Conservation (phyloP, 805 yeast genomes). For the Metschnikowia hibisci region DNA sequence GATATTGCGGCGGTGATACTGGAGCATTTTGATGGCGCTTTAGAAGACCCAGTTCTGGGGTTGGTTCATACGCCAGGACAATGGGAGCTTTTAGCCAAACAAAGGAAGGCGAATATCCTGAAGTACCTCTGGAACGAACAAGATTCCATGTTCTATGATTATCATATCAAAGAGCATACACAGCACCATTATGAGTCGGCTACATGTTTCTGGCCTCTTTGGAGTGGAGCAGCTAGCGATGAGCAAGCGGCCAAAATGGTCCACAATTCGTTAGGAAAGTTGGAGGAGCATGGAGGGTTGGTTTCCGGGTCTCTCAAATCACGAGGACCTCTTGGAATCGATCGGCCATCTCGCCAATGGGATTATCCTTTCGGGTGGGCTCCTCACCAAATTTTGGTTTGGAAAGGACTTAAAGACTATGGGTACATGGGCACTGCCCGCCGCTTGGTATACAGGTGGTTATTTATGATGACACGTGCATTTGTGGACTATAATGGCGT, state of each 20-base stretch:
- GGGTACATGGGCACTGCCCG: constrained; percentile 62
- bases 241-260: constrained; percentile 69
- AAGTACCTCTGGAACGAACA: constrained; percentile 81
- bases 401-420: constrained; percentile 79
- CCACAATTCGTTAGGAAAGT: constrained; percentile 52
- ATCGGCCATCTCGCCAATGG: constrained; percentile 93
- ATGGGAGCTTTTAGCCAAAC: constrained; percentile 63
- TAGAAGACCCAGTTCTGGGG: constrained; percentile 22
- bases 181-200: constrained; percentile 77
- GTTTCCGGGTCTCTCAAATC: constrained; percentile 77
- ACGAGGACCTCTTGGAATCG: constrained; percentile 64
- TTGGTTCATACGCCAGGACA: constrained; percentile 42
- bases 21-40: constrained; percentile 49
- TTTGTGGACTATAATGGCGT: constrained; percentile 92
- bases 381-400: constrained; percentile 92
- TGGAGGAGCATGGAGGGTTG: constrained; percentile 87
- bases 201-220: constrained; percentile 87
- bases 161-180: constrained; percentile 54
- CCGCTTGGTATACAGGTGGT: constrained; percentile 81
- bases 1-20: constrained; percentile 72
- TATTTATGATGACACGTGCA: constrained; percentile 81
- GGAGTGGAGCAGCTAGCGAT: constrained; percentile 66
- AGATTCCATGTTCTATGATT: constrained; percentile 78
- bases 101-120: constrained; percentile 53
- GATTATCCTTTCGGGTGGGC: constrained; percentile 99